Conservation (phyloP, 108 stramenopile genomes). For the Nitzschia sp. region DNA sequence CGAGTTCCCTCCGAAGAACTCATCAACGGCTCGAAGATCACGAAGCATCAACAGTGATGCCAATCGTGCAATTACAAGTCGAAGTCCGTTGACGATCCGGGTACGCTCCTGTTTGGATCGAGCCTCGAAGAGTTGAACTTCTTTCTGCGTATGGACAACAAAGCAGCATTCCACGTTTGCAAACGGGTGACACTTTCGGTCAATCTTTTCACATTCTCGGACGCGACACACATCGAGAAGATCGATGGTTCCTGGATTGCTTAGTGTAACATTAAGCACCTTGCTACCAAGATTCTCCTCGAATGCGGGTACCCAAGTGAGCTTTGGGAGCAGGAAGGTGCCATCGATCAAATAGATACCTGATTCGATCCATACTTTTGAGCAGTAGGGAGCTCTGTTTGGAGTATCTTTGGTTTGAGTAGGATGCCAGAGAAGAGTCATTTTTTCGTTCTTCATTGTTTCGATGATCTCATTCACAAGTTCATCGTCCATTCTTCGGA, state of each 20-base stretch:
- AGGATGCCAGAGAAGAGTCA: conserved; percentile 56
- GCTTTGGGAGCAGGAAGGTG: conserved; percentile 54
- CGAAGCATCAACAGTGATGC: conserved; percentile 63
- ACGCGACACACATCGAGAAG: conserved; percentile 60
- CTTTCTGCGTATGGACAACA: conserved; percentile 45
- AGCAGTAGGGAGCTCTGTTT: conserved; percentile 34
- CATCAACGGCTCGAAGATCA: conserved; percentile 49
- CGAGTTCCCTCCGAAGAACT: conserved; percentile 51
- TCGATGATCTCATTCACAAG: conserved; percentile 33
- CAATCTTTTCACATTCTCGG: conserved; percentile 38
- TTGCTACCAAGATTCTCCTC: conserved; percentile 25
- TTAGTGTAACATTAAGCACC: conserved; percentile 28
- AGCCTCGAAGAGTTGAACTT: conserved; percentile 49
- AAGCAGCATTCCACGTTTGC: conserved; percentile 38
- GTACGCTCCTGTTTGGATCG: conserved; percentile 42
- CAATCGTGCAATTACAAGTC: conserved; percentile 58
- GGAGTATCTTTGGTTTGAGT: conserved; percentile 27
- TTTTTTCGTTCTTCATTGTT: conserved; percentile 43
- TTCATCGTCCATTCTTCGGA: conserved; percentile 22
- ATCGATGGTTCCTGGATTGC: conserved; percentile 39
- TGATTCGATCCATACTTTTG: conserved; percentile 56
- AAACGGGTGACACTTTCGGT: conserved; percentile 45
- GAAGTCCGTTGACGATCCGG: conserved; percentile 56
- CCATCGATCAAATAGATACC: conserved; percentile 52
- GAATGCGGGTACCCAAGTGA: conserved; percentile 43